Base-by-base conservation (phyloP, 331 rosid species). In the Malus hybrid region DNA sequence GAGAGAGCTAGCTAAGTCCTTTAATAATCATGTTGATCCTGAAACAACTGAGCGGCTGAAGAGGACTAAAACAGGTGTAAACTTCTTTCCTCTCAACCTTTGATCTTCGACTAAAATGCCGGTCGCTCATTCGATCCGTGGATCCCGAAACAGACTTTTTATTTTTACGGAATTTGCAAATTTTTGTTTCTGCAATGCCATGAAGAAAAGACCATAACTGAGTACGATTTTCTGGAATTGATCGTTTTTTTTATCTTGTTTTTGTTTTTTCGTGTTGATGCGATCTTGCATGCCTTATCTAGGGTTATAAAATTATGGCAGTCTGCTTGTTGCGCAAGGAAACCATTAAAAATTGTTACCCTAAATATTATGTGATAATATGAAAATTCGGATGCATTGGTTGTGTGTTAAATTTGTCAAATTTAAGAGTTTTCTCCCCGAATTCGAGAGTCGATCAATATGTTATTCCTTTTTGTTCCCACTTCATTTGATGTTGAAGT, bases 51-150 rank as follows among this genome's bases (percentile, higher is more conserved):
- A 83, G 80, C 76, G 82, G 34, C 83, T 89, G 65, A 87, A 52
- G 71, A 83, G 79, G 79, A 87, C 89, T 29, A 92, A 84, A 87
- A 67, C 80, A 80, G 94, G 97, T 89, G 73, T 77, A 74, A 61
- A 16, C 19, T 73, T 73, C 29, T 61, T 9, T 69, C 54, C 65
- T 42, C 62, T 44, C 77, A 65, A 22, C n/a, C 42, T 39, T 50
- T 52, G 34, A 3, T 75, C 28, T 18, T 75, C 6, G 39, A 34
- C 42, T 16, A 19, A 28, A 16, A 18, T 75, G 54, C 33, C 16
- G 44, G 33, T 13, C 31, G 12, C 12, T 27, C n/a, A 46, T 63
- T 46, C 46, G 34, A 48, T 31, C 18, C 6, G 8, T 50, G 24
- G 15, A 65, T 15, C 52, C 27, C 29, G 5, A 65, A 65, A 65